Evolutionary conservation across 2,329 filamentous ascomycete species (phyloP), one percentile per base, ranked within the genome.

Genomic region (Parastagonospora avenae): DNA sequence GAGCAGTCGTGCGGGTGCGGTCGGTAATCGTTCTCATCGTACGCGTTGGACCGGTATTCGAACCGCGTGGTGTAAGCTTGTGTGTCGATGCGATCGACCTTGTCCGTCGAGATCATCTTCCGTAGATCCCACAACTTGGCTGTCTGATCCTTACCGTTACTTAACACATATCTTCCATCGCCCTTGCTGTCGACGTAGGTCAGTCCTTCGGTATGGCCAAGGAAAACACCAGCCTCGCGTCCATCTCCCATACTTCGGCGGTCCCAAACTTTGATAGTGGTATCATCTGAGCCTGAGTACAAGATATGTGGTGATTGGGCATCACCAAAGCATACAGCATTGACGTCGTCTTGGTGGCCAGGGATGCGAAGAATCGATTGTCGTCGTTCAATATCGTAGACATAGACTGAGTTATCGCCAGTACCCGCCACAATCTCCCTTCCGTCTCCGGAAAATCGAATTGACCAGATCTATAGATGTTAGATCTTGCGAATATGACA

Each of bases 51-150:
- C 11, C 90, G 85, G 72, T 93, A 94, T 71, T 94, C 90, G 66
- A 90, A 93, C 54, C 82, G 79, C 38, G 82, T 84, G 1, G 82
- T 84, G 63, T 83, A 79, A 35, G 78, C 74, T n/a, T 78, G 75
- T 4, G 83, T 80, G 54, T 86, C 79, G 46, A 86, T 76, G 29
- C 79, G 74, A 39, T 81, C 78, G 52, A 85, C 89, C 45, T 81
- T 78, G 30, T 86, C 82, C 1, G 88, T 88, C 4, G 86, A 86
- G 80, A 94, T 90, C 82, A 92, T 93, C 81, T 90, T 95, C 44
- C 93, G 83, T 48, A 97, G 72, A 72, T 99, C 94, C 94, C 94
- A 99, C 0, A 99, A 82, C 75, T 97, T 97, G 85, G 96, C 96
- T 36, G 88, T 93, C 73, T 97, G 94, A 68, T 99, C 94, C 70